A percentile compares a stretch with the other conserved stretches of the same genome.
These are phyloP conservation scores for Talaromyces stipitatus DNA, from an alignment of 495 filamentous ascomycete species.

Conservation along the genomic window DNA sequence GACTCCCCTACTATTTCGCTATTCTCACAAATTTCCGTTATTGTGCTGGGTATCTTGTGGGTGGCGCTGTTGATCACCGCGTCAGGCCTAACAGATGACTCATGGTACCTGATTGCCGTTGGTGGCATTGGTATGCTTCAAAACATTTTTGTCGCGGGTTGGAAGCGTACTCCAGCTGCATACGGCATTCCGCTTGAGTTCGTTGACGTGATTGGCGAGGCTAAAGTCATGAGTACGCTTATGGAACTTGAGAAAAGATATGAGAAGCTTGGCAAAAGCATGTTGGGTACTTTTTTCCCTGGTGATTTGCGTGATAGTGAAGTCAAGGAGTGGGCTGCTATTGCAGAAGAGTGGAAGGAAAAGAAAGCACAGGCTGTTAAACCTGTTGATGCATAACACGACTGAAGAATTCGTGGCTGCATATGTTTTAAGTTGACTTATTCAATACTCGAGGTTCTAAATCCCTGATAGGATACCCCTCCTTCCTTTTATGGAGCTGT, in stretches of 20 bases:
- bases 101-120: slow-evolving; percentile 38
- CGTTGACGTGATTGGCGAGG: slow-evolving; percentile 16
- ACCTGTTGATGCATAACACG: neutral
- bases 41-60: slow-evolving; percentile 28
- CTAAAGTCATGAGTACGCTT: slow-evolving; percentile 27
- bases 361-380: slow-evolving; percentile 1
- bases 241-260: slow-evolving; percentile 21
- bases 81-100: slow-evolving; percentile 22
- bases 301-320: slow-evolving; percentile 20
- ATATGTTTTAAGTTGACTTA: too few relatives aligned
- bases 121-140: slow-evolving; percentile 40
- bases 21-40: slow-evolving; percentile 9
- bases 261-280: slow-evolving; percentile 17
- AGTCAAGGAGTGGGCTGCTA: slow-evolving; percentile 12
- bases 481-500: too few relatives aligned
- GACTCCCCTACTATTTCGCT: slow-evolving; percentile 11
- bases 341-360: slow-evolving; percentile 8
- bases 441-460: too few relatives aligned
- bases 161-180: slow-evolving; percentile 16
- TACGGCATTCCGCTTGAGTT: slow-evolving; percentile 23
- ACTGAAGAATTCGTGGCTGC: neutral
- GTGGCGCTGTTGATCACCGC: slow-evolving; percentile 29
- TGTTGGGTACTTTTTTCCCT: slow-evolving; percentile 27
- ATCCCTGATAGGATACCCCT: too few relatives aligned
- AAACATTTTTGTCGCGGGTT: slow-evolving; percentile 31